phyloP scores from a whole-genome alignment of 2,329 filamentous ascomycete species.

The Colletotrichum scovillei region DNA sequence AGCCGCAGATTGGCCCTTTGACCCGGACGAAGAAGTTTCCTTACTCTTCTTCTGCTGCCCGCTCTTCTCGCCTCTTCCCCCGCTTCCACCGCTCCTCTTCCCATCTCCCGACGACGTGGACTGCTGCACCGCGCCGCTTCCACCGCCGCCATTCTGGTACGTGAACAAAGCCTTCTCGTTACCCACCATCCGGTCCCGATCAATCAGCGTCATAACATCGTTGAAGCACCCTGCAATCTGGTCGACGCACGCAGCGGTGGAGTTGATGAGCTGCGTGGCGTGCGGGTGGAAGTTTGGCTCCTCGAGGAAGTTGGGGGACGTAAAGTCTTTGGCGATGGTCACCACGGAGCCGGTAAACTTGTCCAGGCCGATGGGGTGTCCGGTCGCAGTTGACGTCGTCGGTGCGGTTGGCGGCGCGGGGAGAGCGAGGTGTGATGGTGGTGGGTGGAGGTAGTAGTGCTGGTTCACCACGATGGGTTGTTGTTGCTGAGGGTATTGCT shows the following conservation, averaged over 20 bases:
- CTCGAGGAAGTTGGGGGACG: conserved; percentile 55
- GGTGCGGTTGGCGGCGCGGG: conserved; percentile 10
- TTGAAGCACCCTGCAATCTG: conserved; percentile 73
- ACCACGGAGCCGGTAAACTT: conserved; percentile 54
- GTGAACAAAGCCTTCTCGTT: conserved; percentile 66
- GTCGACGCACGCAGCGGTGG: conserved; percentile 64
- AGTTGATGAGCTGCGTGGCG: conserved; percentile 56
- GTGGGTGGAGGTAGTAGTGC: conserved; percentile 57
- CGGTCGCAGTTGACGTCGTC: conserved; percentile 6
- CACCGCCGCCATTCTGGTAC: conserved; percentile 42
- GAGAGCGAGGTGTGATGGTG: conserved; percentile 20
- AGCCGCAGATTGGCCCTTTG: conserved; percentile 11
- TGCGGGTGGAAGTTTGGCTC: conserved; percentile 45
- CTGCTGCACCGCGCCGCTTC: not conserved
- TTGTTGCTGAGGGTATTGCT: conserved; percentile 32
- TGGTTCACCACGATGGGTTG: conserved; percentile 62
- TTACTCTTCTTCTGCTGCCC: conserved; percentile 19
- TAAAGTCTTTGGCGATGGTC: conserved; percentile 54
- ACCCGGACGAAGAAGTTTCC: not conserved
- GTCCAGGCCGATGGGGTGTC: conserved; percentile 41
- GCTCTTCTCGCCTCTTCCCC: not conserved
- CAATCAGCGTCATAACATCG: conserved; percentile 77
- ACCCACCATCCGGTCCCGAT: conserved; percentile 67
- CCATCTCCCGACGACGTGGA: not conserved
- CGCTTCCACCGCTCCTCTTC: not conserved